These are phyloP conservation scores for Blastobotrys peoriensis DNA, from an alignment of 805 yeast species.

Conservation along the genomic window DNA sequence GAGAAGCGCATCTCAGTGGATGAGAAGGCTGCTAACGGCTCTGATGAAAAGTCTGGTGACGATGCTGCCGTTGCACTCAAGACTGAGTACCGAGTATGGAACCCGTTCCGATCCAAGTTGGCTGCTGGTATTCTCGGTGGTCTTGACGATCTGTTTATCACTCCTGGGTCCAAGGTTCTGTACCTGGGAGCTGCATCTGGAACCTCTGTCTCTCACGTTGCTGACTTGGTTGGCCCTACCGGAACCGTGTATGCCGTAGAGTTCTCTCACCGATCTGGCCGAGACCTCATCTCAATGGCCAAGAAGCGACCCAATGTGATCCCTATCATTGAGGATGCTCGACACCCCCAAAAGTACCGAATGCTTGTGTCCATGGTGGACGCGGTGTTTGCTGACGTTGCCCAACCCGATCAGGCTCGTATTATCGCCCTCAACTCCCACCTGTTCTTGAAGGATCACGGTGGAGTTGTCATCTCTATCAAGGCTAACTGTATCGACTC, in stretches of 20 bases:
- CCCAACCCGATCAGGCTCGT: conserved; percentile 99
- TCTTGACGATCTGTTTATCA: conserved; percentile 93
- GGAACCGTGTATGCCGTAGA: conserved; percentile 98
- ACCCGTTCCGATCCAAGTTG: conserved; percentile 98
- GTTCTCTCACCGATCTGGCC: conserved; percentile 99
- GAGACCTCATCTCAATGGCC: conserved; percentile 99
- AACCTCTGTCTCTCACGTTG: conserved; percentile 96
- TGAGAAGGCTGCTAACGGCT: conserved; percentile 61
- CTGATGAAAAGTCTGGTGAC: conserved; percentile 37
- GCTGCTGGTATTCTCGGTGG: conserved; percentile 99
- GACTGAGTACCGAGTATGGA: conserved; percentile 99
- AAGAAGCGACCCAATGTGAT: conserved; percentile 99
- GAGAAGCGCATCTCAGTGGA: conserved; percentile 94
- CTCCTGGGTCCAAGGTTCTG: conserved; percentile 96
- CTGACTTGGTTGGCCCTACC: conserved; percentile 98
- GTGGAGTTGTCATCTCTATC: conserved; percentile 97
- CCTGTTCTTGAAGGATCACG: conserved; percentile 95
- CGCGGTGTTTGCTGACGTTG: conserved; percentile 98
- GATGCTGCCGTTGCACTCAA: conserved; percentile 66
- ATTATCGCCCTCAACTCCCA: conserved; percentile 97
- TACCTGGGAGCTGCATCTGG: conserved; percentile 99
- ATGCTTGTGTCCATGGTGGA: conserved; percentile 99
- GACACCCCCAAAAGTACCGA: conserved; percentile 99
- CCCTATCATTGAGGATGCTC: conserved; percentile 98
- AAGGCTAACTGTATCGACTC: conserved; percentile 99